phyloP scores from a whole-genome alignment of 2,329 filamentous ascomycete genomes.

The Gaeumannomyces sp. region DNA sequence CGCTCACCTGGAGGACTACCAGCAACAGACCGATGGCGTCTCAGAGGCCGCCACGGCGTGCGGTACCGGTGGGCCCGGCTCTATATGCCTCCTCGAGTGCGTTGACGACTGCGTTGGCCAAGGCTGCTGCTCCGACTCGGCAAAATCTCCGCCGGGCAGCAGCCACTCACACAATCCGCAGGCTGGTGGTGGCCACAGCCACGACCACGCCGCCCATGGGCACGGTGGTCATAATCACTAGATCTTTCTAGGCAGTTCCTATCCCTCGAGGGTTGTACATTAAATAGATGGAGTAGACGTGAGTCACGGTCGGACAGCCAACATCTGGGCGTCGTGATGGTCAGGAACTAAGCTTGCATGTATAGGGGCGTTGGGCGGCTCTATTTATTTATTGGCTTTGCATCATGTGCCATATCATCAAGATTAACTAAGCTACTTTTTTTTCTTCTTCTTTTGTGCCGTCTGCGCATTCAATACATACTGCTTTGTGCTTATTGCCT shows the following conservation, averaged over 20 bases:
- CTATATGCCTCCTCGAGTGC: conserved; percentile 45
- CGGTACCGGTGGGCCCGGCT: conserved; percentile 12
- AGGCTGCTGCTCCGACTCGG: conserved; percentile 35
- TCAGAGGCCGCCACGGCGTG: conserved; percentile 13
- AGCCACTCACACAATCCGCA: conserved; percentile 23
- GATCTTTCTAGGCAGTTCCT: not conserved
- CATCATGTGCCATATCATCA: not conserved
- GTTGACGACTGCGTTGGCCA: conserved; percentile 40
- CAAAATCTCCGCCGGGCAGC: conserved; percentile 26
- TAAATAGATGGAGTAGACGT: not conserved
- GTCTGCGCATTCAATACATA: too few species aligned
- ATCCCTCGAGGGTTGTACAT: not conserved
- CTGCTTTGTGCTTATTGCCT: too few species aligned
- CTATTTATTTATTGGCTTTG: not conserved
- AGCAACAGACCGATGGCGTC: conserved; percentile 20
- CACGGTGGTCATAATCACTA: not conserved
- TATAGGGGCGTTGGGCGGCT: not conserved
- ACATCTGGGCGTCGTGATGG: not conserved
- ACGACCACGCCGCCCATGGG: conserved; percentile 18
- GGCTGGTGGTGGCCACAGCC: conserved; percentile 29
- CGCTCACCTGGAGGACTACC: conserved; percentile 28
- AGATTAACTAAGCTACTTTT: not conserved
- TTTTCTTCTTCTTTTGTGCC: too few species aligned
- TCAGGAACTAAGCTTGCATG: not conserved
- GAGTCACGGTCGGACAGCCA: not conserved